Base-by-base conservation (phyloP, 441 rosid genomes). In the Mallotus japonicus region DNA sequence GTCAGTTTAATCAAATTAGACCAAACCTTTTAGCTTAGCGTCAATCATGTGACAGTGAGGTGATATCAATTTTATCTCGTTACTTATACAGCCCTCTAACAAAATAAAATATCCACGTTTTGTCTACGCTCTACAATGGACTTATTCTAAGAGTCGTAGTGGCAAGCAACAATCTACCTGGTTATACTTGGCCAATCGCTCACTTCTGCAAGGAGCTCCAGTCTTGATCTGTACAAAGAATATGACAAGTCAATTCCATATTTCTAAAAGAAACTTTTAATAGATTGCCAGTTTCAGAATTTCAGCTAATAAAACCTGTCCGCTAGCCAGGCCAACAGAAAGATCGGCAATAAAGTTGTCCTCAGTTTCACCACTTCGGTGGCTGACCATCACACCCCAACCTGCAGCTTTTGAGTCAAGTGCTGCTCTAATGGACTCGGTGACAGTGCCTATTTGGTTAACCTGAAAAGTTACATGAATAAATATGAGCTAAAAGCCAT, bases 361-460 rank as follows among this genome's bases (percentile, higher is more conserved):
- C 83, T 92, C 99, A 34, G 99, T 95, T 86, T 95, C 98, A 46
- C 98, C 98, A 83, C 98, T 92, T 60, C 97, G 87, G 84, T 92
- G 98, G 81, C 98, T 95, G 77, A 91, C 97, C 98, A 92, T 92
- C 59, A 92, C 92, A 65, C 99, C 99, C 99, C 99, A 95, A 11
- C 97, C 97, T n/a, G 97, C 96, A 79, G 95, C 95, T 84, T 95
- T 95, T 0, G 97, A 88, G 87, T 95, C 95, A 10, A 89, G 86
- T 55, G 97, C 99, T 28, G 99, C 91, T 87, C 83, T 91, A 73
- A 95, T 89, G 60, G 99, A 92, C 77, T 91, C 99, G 0, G 94
- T 95, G 73, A 95, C 96, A 46, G 97, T 85, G 61, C 99, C 99
- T 24, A 95, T 92, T 86, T 95, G 97, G 89, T 92, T 95, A 75